phyloP scores from a whole-genome alignment of 176 grass and related monocot genomes.

The Rhipidocladum racemiflorum region DNA sequence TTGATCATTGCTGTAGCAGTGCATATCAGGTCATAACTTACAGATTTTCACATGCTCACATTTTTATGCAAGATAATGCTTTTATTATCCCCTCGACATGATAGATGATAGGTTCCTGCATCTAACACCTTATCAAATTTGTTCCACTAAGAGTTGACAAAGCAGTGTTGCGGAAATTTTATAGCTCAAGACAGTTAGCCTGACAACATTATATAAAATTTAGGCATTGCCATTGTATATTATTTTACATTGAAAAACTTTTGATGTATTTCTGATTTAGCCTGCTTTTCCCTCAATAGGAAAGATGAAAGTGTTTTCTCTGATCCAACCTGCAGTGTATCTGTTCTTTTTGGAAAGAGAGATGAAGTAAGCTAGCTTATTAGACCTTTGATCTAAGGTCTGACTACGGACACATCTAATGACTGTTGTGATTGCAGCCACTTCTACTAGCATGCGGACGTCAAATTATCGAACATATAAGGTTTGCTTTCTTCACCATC shows the following conservation, averaged over 20 bases:
- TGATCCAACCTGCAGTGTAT: slow-evolving; percentile 81
- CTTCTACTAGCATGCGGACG: slow-evolving; percentile 75
- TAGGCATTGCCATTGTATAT: neutral
- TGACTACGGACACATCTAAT: slow-evolving; percentile 23
- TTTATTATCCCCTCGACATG: slow-evolving; percentile 3
- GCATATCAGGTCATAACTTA: neutral
- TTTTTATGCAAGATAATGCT: neutral
- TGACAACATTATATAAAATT: neutral
- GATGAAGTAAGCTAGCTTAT: slow-evolving; percentile 69
- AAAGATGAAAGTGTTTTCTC: slow-evolving; percentile 86
- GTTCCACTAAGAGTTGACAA: neutral
- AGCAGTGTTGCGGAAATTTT: neutral
- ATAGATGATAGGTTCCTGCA: neutral
- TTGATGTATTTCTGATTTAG: neutral
- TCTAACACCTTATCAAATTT: slow-evolving; percentile 13
- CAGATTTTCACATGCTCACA: neutral
- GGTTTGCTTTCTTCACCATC: slow-evolving; percentile 42
- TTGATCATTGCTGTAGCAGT: neutral
- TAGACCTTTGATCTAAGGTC: neutral
- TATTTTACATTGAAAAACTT: neutral
- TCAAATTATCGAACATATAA: slow-evolving; percentile 90
- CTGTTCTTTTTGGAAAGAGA: slow-evolving; percentile 94
- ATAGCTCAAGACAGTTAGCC: neutral
- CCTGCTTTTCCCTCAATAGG: slow-evolving; percentile 35
- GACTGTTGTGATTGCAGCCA: slow-evolving; percentile 46